Conservation (phyloP, 1,284 basidiomycete genomes). For the Fereydounia khargensis region DNA sequence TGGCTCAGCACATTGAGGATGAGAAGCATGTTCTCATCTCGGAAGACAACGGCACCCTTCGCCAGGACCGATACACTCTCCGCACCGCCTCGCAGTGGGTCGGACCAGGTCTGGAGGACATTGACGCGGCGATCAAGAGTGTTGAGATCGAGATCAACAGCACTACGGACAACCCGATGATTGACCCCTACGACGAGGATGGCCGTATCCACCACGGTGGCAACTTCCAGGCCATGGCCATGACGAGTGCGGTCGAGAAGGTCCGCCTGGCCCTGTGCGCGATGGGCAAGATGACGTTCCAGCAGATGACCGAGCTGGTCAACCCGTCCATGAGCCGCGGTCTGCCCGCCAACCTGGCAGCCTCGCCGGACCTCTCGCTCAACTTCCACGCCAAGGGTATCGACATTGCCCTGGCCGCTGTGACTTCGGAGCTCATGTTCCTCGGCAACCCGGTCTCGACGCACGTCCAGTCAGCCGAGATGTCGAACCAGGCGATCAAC, state of each 20-base stretch:
- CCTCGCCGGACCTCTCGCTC: conserved; percentile 39
- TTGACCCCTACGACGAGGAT: conserved; percentile 35
- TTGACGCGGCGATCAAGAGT: conserved; percentile 67
- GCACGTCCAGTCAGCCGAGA: conserved; percentile 65
- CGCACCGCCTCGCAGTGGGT: conserved; percentile 63
- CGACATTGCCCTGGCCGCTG: conserved; percentile 67
- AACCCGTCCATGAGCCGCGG: conserved; percentile 44
- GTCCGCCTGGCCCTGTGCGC: conserved; percentile 76
- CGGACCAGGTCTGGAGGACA: conserved; percentile 79
- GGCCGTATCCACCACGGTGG: conserved; percentile 35
- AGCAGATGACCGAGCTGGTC: conserved; percentile 78
- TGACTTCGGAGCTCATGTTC: conserved; percentile 69
- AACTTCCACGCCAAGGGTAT: conserved; percentile 82
- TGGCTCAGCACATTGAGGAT: conserved; percentile 67
- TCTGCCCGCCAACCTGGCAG: conserved; percentile 37
- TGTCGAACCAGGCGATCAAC: conserved; percentile 47
- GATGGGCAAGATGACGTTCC: conserved; percentile 77
- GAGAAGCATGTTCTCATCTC: conserved; percentile 65
- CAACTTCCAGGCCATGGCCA: conserved; percentile 63
- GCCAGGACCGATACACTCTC: conserved; percentile 77
- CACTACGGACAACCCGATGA: conserved; percentile 63
- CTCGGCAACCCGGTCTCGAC: conserved; percentile 80
- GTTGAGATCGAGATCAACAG: conserved; percentile 79
- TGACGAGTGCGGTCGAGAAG: conserved; percentile 85
- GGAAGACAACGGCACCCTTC: conserved; percentile 69